Conservation (phyloP, 1,284 basidiomycete species). For the Entoloma clypeatum region DNA sequence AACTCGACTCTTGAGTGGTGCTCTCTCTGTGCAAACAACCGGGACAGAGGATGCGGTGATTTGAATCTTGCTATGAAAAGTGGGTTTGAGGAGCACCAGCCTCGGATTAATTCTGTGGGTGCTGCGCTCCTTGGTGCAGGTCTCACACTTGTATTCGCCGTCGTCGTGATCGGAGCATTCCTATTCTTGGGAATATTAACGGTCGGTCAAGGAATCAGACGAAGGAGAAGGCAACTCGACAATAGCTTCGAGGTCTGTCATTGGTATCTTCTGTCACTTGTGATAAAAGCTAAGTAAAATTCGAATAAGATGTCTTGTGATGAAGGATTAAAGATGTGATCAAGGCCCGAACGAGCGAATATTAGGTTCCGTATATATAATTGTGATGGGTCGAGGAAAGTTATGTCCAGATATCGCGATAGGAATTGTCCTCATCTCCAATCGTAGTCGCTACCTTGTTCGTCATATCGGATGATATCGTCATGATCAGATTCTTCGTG, state of each 20-base stretch:
- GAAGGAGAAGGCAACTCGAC: conserved; percentile 8
- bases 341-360: too few species aligned
- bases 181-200: conserved; percentile 38
- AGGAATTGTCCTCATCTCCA: conserved; percentile 23
- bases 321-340: too few species aligned
- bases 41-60: conserved; percentile 53
- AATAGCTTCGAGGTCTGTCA: conserved; percentile 8
- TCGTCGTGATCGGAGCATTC: conserved; percentile 38
- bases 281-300: not conserved
- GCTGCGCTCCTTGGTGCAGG: conserved; percentile 67
- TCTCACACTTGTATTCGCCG: conserved; percentile 44
- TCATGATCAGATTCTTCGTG: conserved; percentile 44
- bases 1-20: conserved; percentile 60
- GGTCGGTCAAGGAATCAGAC: conserved; percentile 3
- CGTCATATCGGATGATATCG: conserved; percentile 27
- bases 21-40: conserved; percentile 48
- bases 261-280: not conserved
- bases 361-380: too few species aligned
- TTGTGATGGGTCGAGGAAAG: too few species aligned
- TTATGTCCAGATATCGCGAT: too few species aligned
- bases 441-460: conserved; percentile 27
- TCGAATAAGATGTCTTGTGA: not conserved
- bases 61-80: conserved; percentile 37
- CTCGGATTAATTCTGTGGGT: conserved; percentile 49
- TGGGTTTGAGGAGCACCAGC: conserved; percentile 28